phyloP scores from a whole-genome alignment of 768 basidiomycete genomes.

The Phylloporus rhodoxanthus region DNA sequence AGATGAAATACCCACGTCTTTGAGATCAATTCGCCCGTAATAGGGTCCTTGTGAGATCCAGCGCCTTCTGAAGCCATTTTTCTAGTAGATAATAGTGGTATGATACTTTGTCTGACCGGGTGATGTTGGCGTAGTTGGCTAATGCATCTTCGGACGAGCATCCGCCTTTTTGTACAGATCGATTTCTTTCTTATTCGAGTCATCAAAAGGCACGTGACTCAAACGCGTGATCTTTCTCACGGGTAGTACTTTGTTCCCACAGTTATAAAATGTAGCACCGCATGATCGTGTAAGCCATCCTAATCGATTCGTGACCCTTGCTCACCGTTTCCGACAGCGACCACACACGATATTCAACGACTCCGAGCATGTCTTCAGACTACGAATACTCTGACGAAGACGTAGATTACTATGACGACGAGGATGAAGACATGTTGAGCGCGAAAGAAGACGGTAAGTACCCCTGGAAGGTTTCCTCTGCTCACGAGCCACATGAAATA shows the following conservation, averaged over 20 bases:
- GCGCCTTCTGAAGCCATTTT: constrained; percentile 37
- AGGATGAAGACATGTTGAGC: constrained; percentile 61
- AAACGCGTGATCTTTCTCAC: constrained; percentile 3
- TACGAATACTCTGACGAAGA: constrained; percentile 70
- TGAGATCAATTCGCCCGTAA: constrained; percentile 95
- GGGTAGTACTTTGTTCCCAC: constrained; percentile 6
- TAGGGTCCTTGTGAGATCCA: constrained; percentile 60
- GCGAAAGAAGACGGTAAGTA: constrained; percentile 52
- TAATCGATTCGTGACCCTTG: constrained; percentile 26
- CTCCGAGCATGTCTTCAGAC: constrained; percentile 51
- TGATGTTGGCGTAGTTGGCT: constrained; percentile 7
- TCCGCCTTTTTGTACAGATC: constrained; percentile 21
- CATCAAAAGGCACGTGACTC: constrained; percentile 10
- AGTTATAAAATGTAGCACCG: constrained; percentile 12
- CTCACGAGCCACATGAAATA: constrained; percentile 16
- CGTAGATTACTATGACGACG: constrained; percentile 60
- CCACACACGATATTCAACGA: constrained; percentile 8
- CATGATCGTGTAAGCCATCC: constrained; percentile 23
- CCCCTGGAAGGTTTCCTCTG: constrained; percentile 11
- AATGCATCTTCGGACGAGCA: constrained; percentile 25
- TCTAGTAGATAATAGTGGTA: constrained; percentile 9
- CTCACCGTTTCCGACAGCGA: constrained; percentile 17
- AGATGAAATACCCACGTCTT: constrained; percentile 63
- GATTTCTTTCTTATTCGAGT: constrained; percentile 28
- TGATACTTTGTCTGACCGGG: neutral